phyloP scores from a whole-genome alignment of 768 basidiomycete species.

The Inosperma sp. region DNA sequence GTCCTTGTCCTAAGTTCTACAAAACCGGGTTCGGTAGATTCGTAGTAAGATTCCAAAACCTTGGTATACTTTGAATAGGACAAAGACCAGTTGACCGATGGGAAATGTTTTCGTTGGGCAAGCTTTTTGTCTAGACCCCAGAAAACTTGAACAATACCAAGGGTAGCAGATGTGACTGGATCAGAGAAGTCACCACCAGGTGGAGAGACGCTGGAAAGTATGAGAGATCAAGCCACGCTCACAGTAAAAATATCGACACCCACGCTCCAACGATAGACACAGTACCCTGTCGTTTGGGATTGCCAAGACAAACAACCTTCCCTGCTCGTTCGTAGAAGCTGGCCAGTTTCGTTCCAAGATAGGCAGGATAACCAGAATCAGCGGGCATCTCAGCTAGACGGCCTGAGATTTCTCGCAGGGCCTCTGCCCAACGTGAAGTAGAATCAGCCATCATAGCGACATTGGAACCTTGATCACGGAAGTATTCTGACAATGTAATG shows the following conservation, averaged over 20 bases:
- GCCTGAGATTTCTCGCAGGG: slow-evolving; percentile 97
- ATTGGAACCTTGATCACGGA: slow-evolving; percentile 97
- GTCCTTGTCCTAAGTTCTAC: slow-evolving; percentile 87
- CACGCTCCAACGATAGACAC: slow-evolving; percentile 99
- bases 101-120: slow-evolving; percentile 98
- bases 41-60: slow-evolving; percentile 89
- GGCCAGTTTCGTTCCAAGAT: slow-evolving; percentile 91
- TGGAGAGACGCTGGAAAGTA: slow-evolving; percentile 75
- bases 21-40: slow-evolving; percentile 88
- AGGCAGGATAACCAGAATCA: slow-evolving; percentile 98
- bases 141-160: slow-evolving; percentile 99
- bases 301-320: slow-evolving; percentile 89
- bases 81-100: slow-evolving; percentile 99
- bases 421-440: slow-evolving; percentile 98
- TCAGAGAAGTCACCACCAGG: slow-evolving; percentile 99
- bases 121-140: slow-evolving; percentile 99
- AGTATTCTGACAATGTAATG: slow-evolving; percentile 98
- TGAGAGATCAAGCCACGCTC: background rate
- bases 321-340: slow-evolving; percentile 99
- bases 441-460: slow-evolving; percentile 99
- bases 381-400: slow-evolving; percentile 99
- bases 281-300: slow-evolving; percentile 82
- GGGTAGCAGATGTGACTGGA: slow-evolving; percentile 95
- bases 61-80: slow-evolving; percentile 99
- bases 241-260: slow-evolving; percentile 33